Percentiles rank a stretch among this genome's conserved stretches.
phyloP scores from a whole-genome alignment of 768 basidiomycete species.

The Piloderma croceum region DNA sequence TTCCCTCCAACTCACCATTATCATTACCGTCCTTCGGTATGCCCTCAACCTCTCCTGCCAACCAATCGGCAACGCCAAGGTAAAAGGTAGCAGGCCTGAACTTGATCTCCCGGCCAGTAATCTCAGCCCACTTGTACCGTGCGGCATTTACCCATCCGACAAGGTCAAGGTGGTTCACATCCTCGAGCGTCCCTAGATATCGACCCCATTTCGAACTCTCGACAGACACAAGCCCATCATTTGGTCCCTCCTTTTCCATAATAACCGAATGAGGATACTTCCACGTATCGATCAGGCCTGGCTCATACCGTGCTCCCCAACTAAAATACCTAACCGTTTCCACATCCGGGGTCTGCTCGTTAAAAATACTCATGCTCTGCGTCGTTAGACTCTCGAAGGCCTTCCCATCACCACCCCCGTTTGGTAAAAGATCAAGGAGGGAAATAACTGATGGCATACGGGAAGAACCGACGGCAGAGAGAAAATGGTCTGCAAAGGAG shows the following conservation, averaged over 20 bases:
- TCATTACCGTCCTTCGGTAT: constrained; percentile 26
- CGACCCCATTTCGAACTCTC: constrained; percentile 90
- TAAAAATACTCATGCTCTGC: constrained; percentile 84
- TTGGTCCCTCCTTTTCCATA: constrained; percentile 81
- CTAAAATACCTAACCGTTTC: constrained; percentile 83
- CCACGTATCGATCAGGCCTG: constrained; percentile 89
- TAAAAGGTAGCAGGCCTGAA: constrained; percentile 94
- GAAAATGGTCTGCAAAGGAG: constrained; percentile 87
- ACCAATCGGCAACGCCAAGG: constrained; percentile 71
- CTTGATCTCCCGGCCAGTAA: constrained; percentile 83
- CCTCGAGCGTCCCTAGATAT: constrained; percentile 86
- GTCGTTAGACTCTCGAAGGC: constrained; percentile 88
- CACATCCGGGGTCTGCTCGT: constrained; percentile 77
- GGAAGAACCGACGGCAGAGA: constrained; percentile 60
- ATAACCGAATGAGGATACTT: constrained; percentile 82
- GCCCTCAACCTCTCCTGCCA: constrained; percentile 73
- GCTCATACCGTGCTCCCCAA: constrained; percentile 90
- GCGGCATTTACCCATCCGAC: constrained; percentile 93
- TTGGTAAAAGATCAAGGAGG: constrained; percentile 79
- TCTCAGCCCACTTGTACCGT: constrained; percentile 83
- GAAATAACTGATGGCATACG: constrained; percentile 67
- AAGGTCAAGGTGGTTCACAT: constrained; percentile 89
- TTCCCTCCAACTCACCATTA: constrained; percentile 24
- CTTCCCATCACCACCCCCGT: constrained; percentile 90
- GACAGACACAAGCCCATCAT: constrained; percentile 91